phyloP scores from a whole-genome alignment of 495 filamentous ascomycete species.

The Tuber borchii region DNA sequence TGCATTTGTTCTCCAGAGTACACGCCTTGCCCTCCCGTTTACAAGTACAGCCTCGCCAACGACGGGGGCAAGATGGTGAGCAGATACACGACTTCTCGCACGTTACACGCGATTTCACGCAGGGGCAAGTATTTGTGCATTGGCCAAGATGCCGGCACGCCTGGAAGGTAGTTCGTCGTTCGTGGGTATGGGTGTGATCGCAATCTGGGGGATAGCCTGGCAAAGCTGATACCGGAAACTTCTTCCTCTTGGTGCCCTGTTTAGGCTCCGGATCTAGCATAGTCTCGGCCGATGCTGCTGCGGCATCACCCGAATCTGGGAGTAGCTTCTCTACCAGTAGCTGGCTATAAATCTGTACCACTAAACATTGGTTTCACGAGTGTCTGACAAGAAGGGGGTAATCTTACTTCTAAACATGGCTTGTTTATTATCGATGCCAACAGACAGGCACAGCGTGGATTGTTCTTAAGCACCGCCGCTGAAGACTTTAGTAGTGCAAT shows the following conservation, averaged over 20 bases:
- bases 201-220: constrained; percentile 39
- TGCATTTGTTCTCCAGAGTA: constrained; percentile 49
- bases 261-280: constrained; percentile 8
- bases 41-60: constrained; percentile 63
- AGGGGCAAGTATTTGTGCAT: constrained; percentile 36
- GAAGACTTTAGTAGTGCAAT: constrained; percentile 22
- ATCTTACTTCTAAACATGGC: constrained; percentile 33
- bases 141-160: constrained; percentile 38
- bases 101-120: constrained; percentile 46
- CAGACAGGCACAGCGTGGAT: constrained; percentile 35
- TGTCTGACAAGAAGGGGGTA: not conserved
- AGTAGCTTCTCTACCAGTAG: constrained; percentile 29
- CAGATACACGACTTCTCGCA: constrained; percentile 66
- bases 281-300: constrained; percentile 10
- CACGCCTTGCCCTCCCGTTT: constrained; percentile 51
- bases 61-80: constrained; percentile 53
- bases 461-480: constrained; percentile 36
- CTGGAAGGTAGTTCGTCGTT: constrained; percentile 35
- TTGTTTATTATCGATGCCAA: constrained; percentile 35
- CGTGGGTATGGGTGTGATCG: constrained; percentile 36
- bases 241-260: constrained; percentile 34
- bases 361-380: not conserved
- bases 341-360: constrained; percentile 27
- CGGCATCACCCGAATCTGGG: constrained; percentile 1
- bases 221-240: constrained; percentile 20